Evolutionary conservation across 2,329 filamentous ascomycete species (phyloP), one percentile per base, ranked within the genome.

Genomic region (Neopestalotiopsis sp.): DNA sequence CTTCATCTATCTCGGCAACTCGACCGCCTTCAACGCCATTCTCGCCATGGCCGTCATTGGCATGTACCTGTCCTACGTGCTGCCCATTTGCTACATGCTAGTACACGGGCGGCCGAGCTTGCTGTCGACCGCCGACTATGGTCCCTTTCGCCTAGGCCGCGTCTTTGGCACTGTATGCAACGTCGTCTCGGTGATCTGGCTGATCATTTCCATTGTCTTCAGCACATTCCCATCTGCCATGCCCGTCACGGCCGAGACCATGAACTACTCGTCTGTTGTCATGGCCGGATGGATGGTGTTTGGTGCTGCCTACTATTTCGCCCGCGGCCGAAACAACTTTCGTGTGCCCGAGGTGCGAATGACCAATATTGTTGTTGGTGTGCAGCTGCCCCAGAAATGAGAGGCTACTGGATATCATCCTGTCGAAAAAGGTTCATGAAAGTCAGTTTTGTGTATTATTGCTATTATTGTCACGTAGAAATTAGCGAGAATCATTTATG

Each of bases 201-300:
- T 82, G 7, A 68, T 74, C 0, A 83, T 84, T 62, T 81, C 81
- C 4, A 80, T 84, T 32, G 75, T 83, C 1, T 83, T 84, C 73
- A 84, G 83, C 74, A 82, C 79, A 1, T 84, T 84, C 72, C 83
- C 82, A 0, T 84, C 82, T 66, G 73, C 77, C 56, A 79, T 77
- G 74, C 82, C 82, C 0, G 81, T 82, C 9, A 74, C 72, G 40
- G 73, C 72, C 1, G 69, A 71, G 32, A 85, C 84, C 68, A 85
- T 85, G 84, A 85, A 84, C 69, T 85, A 85, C 70, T 85, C 84
- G 1, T 85, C 84, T 62, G 81, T 83, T 0, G 81, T 83, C 13
- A 80, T 85, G 4, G 83, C 82, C 1, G 83, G 64, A 13, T 66
- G 64, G 64, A 57, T 58, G 30, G 28, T 49, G 42, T 66, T 66